Base-by-base conservation (phyloP, 2,329 filamentous ascomycete species). In the Scleromitrula shiraiana region DNA sequence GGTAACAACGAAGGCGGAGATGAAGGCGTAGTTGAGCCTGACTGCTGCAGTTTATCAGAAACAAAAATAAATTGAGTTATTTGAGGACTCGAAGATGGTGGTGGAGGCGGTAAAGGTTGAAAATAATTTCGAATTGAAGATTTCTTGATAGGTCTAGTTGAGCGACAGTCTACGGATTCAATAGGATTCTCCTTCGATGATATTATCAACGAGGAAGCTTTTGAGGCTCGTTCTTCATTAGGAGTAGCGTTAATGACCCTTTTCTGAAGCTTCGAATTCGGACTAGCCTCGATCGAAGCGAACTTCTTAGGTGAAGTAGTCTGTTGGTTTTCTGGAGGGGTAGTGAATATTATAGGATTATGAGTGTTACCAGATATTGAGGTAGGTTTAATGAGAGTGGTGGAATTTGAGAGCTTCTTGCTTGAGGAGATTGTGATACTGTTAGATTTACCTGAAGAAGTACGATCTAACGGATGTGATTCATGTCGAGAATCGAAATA, bases 61-160 rank as follows among this genome's bases (percentile, higher is more conserved):
- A 41, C 10, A 17, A 24, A 7, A n/a, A 29, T 32, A 41, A 51
- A 42, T 48, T 29, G 50, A 20, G 38, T 41, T 14, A 44, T 41
- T 5, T 48, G 12, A 4, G 53, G 50, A 47, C 51, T 57, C 23
- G 52, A 53, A 17, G 53, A 53, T 17, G 36, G 47, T 29, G 20
- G 35, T 41, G 35, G n/a, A 32, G 33, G 41, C 9, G 41, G 43
- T 15, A 55, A 14, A 27, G 58, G 55, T 35, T 55, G 55, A 49
- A 64, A 62, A 29, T 60, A 63, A 42, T 46, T 58, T 24, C 50
- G 47, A 38, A 63, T 63, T 3, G 55, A 55, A 4, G 45, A 48
- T 27, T 49, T 52, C 30, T 51, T 51, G 15, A 50, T n/a, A 47
- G 51, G 50, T 30, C 54, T 53, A 17, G 43, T 20, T 17, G 23